Conservation (phyloP, 345 rosid species). For the Clarkia xantiana region DNA sequence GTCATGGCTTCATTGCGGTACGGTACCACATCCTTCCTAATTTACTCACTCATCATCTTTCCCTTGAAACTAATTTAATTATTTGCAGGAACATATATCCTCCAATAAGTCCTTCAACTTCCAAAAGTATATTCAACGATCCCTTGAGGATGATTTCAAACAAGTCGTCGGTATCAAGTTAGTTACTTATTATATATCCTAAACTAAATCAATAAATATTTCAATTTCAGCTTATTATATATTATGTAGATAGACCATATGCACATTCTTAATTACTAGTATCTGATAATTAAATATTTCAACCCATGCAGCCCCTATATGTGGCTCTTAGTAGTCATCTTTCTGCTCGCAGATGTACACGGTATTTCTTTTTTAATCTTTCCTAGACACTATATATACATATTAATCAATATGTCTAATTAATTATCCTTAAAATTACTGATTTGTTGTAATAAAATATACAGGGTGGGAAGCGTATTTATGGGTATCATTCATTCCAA, state of each 20-base stretch:
- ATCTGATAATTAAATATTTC: no score
- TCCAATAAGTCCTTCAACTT: slow-evolving; percentile 38
- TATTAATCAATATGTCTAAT: rapidly evolving
- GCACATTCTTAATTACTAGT: no score
- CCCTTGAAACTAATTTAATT: background rate
- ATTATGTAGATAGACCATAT: no score
- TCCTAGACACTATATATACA: background rate
- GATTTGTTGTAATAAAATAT: background rate
- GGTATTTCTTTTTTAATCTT: slow-evolving; percentile 22
- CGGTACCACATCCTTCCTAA: slow-evolving; percentile 3
- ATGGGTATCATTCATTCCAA: slow-evolving; percentile 64
- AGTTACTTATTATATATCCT: no score
- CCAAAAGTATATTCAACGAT: slow-evolving; percentile 59
- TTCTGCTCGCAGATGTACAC: slow-evolving; percentile 49
- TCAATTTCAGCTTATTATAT: no score
- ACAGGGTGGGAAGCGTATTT: slow-evolving; percentile 60
- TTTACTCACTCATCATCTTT: background rate
- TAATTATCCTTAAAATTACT: no score
- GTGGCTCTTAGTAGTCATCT: slow-evolving; percentile 58
- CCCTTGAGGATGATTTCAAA: slow-evolving; percentile 67
- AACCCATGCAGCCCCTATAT: slow-evolving; percentile 33
- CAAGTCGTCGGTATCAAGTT: slow-evolving; percentile 66
- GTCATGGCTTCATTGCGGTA: slow-evolving; percentile 62
- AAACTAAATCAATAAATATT: no score
- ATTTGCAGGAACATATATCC: slow-evolving; percentile 40